A percentile compares a stretch with the other conserved stretches of the same genome.
phyloP scores from a whole-genome alignment of 352 stramenopile genomes.

The Pythium rhizo-oryzae region DNA sequence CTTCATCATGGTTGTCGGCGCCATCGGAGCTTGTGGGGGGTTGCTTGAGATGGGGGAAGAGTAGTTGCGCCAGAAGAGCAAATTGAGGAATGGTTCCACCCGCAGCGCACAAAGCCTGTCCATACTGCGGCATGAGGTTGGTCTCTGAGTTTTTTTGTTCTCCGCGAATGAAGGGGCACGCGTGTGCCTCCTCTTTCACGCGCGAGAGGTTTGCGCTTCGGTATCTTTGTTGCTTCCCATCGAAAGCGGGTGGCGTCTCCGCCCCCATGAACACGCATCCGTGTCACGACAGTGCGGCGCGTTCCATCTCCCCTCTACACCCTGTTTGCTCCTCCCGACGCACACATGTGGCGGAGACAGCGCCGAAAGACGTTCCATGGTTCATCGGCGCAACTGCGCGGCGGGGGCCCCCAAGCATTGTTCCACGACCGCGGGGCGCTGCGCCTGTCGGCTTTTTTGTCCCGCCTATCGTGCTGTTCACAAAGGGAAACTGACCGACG shows the following conservation, averaged over 20 bases:
- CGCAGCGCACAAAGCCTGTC: too few relatives aligned
- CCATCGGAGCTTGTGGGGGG: not conserved
- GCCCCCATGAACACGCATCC: not conserved
- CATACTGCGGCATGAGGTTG: too few relatives aligned
- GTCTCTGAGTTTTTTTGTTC: not conserved
- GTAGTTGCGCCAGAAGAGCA: constrained; percentile 11
- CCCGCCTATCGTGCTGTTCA: constrained; percentile 11
- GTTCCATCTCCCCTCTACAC: not conserved
- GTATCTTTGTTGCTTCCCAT: constrained; percentile 5
- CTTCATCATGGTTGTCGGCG: constrained; percentile 16
- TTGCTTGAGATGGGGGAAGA: not conserved
- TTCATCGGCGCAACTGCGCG: constrained; percentile 5
- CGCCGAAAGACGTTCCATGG: not conserved
- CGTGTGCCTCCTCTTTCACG: not conserved
- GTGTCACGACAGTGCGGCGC: constrained; percentile 8
- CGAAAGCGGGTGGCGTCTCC: not conserved
- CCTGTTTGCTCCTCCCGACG: not conserved
- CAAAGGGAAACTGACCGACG: too few relatives aligned
- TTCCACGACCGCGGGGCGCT: not conserved
- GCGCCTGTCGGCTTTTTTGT: constrained; percentile 7
- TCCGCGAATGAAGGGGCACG: not conserved
- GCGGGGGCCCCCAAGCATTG: not conserved
- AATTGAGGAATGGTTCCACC: constrained; percentile 4
- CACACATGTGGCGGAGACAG: not conserved
- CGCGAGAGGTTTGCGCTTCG: not conserved